A percentile compares a stretch with the other conserved stretches of the same genome.
These are phyloP conservation scores for Taxawa tesnikishii DNA, from an alignment of 2,329 filamentous ascomycete genomes.

Conservation along the genomic window DNA sequence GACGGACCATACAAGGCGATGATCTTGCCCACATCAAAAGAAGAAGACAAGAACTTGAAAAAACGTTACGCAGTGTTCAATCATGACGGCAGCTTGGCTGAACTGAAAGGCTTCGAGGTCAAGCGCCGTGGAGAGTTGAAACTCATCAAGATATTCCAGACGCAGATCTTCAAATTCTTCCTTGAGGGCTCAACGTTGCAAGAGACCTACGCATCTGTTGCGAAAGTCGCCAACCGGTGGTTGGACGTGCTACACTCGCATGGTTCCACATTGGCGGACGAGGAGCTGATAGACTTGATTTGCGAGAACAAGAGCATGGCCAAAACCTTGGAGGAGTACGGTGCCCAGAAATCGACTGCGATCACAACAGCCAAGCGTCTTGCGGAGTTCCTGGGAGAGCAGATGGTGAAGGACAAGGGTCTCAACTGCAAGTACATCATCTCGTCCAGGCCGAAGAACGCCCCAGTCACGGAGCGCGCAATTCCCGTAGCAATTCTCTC, in stretches of 20 bases:
- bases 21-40: conserved; percentile 93
- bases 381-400: conserved; percentile 90
- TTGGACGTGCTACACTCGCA: conserved; percentile 86
- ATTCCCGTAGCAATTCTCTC: conserved; percentile 96
- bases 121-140: conserved; percentile 96
- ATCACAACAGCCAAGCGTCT: conserved; percentile 94
- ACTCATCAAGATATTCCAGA: conserved; percentile 98
- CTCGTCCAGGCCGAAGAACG: conserved; percentile 70
- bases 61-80: conserved; percentile 99
- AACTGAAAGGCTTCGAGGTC: conserved; percentile 94
- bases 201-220: conserved; percentile 84
- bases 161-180: conserved; percentile 99
- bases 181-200: conserved; percentile 76
- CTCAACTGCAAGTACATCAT: conserved; percentile 99
- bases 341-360: conserved; percentile 91
- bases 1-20: conserved; percentile 96
- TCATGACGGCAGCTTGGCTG: conserved; percentile 86
- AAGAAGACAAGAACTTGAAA: conserved; percentile 99
- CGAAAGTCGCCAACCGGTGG: conserved; percentile 92
- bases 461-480: conserved; percentile 87
- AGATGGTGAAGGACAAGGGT: conserved; percentile 99
- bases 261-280: conserved; percentile 80
- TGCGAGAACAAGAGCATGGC: conserved; percentile 98
- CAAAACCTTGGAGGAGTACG: conserved; percentile 95
- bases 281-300: conserved; percentile 98